phyloP scores from a whole-genome alignment of 257 asterid species.

The Jasminum sambac region DNA sequence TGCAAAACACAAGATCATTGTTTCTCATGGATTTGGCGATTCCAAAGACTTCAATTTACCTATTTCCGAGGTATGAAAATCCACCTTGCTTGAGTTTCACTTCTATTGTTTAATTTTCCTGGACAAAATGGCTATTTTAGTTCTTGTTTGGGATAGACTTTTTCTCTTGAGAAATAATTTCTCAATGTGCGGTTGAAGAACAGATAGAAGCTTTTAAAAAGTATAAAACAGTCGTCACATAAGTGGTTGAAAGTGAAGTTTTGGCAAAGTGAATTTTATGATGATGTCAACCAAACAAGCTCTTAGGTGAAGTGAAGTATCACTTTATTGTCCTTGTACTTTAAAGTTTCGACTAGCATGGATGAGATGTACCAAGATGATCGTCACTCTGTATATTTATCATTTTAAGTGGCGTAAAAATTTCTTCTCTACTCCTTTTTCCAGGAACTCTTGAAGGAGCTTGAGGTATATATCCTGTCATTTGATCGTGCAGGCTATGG shows the following conservation, averaged over 20 bases:
- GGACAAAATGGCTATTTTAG: not conserved
- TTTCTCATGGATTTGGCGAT: conserved; percentile 64
- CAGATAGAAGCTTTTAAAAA: too few relatives aligned
- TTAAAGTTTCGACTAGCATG: not conserved
- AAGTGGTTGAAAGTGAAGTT: too few relatives aligned
- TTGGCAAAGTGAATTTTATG: too few relatives aligned
- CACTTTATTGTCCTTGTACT: not conserved
- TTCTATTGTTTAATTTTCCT: not conserved
- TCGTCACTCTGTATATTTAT: not conserved
- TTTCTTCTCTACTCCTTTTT: conserved; percentile 14
- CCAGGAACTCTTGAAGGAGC: conserved; percentile 66
- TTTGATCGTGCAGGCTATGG: conserved; percentile 96
- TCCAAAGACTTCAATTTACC: conserved; percentile 62
- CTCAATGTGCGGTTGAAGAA: too few relatives aligned
- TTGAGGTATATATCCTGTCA: conserved; percentile 50
- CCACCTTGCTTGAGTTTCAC: conserved; percentile 8
- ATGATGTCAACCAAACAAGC: not conserved
- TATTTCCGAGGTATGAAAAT: conserved; percentile 51
- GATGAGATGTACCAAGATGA: not conserved
- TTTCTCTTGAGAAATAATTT: too few relatives aligned
- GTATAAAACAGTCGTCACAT: too few relatives aligned
- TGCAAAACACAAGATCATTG: conserved; percentile 58
- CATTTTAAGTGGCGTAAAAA: not conserved
- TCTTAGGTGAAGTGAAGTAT: not conserved
- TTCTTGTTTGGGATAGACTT: too few relatives aligned